Evolutionary conservation across 78 protist genomes (phyloP).

Genomic region (Pigoraptor vietnamica): DNA sequence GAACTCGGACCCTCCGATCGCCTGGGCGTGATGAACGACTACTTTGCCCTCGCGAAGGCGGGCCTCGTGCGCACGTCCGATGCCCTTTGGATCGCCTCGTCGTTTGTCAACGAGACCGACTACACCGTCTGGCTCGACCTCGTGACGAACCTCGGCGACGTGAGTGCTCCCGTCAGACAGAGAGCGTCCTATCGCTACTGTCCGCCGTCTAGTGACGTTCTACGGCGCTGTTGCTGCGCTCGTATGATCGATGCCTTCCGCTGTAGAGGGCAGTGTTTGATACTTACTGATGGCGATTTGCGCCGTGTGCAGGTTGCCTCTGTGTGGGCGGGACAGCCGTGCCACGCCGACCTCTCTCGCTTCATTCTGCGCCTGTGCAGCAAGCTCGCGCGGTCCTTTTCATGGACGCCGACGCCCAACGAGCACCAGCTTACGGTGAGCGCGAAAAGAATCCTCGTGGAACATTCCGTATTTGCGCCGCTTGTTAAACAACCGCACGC

Average conservation of each 20-base stretch:
- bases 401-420: too few species aligned
- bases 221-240: too few species aligned
- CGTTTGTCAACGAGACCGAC: constrained; percentile 1
- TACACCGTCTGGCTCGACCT: constrained; percentile 33
- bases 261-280: not conserved
- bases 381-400: too few species aligned
- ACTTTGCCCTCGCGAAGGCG: constrained; percentile 10
- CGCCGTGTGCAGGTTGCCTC: constrained; percentile 9
- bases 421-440: too few species aligned
- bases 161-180: not conserved
- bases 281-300: not conserved
- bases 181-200: not conserved
- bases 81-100: not conserved
- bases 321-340: constrained; percentile 24
- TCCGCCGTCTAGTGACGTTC: too few species aligned
- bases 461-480: too few species aligned
- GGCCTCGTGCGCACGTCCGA: not conserved
- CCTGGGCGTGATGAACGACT: constrained; percentile 23
- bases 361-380: too few species aligned
- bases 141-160: not conserved
- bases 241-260: too few species aligned
- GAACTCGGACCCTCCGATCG: too few species aligned
- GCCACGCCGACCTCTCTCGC: too few species aligned
- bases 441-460: too few species aligned
- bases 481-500: too few species aligned